Conservation (phyloP, 306 rosid genomes). For the Coriaria nepalensis region DNA sequence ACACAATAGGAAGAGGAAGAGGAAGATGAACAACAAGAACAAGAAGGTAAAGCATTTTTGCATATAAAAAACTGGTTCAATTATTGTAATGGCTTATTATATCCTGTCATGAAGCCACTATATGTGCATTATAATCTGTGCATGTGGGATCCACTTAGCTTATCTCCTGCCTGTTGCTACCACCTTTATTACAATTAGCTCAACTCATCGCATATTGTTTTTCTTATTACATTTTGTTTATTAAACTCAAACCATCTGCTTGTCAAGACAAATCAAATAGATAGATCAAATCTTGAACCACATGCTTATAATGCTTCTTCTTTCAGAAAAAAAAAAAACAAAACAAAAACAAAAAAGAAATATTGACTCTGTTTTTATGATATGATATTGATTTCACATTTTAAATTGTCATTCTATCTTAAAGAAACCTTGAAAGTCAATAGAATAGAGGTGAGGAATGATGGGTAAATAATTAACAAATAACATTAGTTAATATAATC, state of each 20-base stretch:
- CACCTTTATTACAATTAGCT: not conserved
- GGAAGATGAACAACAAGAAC: slow-evolving; percentile 4
- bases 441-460: no score
- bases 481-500: no score
- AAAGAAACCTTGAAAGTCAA: no score
- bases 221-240: not conserved
- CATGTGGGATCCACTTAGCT: slow-evolving; percentile 4
- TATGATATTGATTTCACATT: no score
- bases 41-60: no score
- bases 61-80: no score
- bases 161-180: not conserved
- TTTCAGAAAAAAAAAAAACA: no score
- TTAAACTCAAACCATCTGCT: not conserved
- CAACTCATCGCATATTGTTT: not conserved
- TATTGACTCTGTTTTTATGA: no score
- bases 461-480: no score
- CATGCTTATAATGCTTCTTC: no score
- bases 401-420: no score
- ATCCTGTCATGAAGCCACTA: not conserved
- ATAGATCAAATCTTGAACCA: not conserved
- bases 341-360: no score
- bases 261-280: not conserved
- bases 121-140: not conserved
- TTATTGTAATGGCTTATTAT: not conserved
- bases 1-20: not conserved